These are phyloP conservation scores for Verbena officinalis DNA, from an alignment of 257 asterid genomes.

Conservation along the genomic window DNA sequence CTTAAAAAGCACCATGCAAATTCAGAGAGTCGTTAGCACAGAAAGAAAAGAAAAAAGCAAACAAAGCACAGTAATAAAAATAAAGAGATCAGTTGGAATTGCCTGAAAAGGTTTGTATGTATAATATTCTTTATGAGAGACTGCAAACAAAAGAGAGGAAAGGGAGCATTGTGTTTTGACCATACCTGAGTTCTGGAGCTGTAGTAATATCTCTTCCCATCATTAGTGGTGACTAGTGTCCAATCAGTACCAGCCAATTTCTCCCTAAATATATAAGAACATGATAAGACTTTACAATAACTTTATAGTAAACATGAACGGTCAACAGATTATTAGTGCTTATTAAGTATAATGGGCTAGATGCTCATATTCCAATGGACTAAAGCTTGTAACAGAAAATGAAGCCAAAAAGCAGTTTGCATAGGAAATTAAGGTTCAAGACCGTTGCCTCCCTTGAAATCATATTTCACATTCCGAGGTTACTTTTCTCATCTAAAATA, in stretches of 20 bases:
- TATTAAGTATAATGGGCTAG: neutral
- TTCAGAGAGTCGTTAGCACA: conserved; percentile 5
- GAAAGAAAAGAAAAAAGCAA: conserved; percentile 13
- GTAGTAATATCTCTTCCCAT: conserved; percentile 87
- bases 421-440: neutral
- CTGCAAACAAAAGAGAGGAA: neutral
- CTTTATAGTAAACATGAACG: conserved; percentile 13
- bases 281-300: conserved; percentile 25
- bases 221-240: conserved; percentile 83
- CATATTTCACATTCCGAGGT: neutral
- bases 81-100: conserved; percentile 15
- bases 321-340: neutral
- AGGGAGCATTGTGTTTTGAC: conserved; percentile 13
- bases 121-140: conserved; percentile 1
- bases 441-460: neutral
- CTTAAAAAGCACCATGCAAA: neutral
- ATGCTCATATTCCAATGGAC: neutral
- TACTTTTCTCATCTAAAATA: neutral
- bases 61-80: neutral
- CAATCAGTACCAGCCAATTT: conserved; percentile 87
- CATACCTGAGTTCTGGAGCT: conserved; percentile 76
- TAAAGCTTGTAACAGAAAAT: neutral
- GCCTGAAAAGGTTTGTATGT: neutral
- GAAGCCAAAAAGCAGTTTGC: conserved; percentile 3
- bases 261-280: conserved; percentile 59